Conservation (phyloP, 2,329 filamentous ascomycete species). For the Aspergillus quadrilineatus region DNA sequence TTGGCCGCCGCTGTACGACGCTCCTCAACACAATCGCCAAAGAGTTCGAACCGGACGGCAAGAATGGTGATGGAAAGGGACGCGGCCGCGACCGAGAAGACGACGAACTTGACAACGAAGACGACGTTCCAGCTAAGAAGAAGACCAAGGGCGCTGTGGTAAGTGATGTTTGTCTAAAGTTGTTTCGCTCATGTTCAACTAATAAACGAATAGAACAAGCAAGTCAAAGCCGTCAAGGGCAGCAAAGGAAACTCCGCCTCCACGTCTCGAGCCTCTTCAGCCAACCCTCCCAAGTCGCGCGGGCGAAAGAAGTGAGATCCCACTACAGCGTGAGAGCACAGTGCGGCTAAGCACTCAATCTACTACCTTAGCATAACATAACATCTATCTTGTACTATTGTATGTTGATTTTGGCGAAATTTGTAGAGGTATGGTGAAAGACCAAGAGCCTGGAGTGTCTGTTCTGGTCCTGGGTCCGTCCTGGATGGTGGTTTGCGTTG, state of each 20-base stretch:
- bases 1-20: conserved; percentile 88
- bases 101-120: conserved; percentile 78
- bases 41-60: conserved; percentile 76
- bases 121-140: conserved; percentile 88
- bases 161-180: conserved; percentile 32
- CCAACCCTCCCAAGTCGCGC: conserved; percentile 53
- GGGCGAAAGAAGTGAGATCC: conserved; percentile 48
- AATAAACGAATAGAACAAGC: conserved; percentile 70
- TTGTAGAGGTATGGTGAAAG: background rate
- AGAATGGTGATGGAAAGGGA: conserved; percentile 70
- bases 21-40: conserved; percentile 90
- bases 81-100: conserved; percentile 63
- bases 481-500: conserved; percentile 5
- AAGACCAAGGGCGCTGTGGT: conserved; percentile 91
- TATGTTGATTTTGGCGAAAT: conserved; percentile 2
- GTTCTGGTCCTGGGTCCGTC: background rate
- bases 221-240: conserved; percentile 80
- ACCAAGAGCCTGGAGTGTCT: no score
- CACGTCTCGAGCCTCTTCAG: conserved; percentile 79
- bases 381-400: conserved; percentile 4
- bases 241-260: conserved; percentile 68
- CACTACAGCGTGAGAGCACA: no score
- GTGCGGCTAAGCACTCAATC: background rate
- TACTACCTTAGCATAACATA: background rate
- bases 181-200: conserved; percentile 10